Evolutionary conservation across 2,329 filamentous ascomycete genomes (phyloP).

Genomic region (Emmonsiellopsis sp.): DNA sequence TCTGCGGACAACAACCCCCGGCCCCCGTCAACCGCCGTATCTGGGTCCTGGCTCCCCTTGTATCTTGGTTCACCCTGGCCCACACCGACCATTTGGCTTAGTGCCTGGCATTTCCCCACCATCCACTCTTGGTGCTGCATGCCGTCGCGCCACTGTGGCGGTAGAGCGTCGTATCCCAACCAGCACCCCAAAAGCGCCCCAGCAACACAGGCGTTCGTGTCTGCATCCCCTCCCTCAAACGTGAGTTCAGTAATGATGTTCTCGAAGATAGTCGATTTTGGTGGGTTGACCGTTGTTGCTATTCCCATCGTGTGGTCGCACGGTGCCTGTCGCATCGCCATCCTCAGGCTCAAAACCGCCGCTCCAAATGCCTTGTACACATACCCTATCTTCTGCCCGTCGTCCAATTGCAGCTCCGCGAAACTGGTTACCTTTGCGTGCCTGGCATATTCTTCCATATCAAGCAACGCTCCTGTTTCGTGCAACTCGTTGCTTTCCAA

Average conservation of each 20-base stretch:
- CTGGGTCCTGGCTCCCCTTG: conserved; percentile 8
- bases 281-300: conserved; percentile 5
- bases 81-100: conserved; percentile 6
- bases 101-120: conserved; percentile 8
- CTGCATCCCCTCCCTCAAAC: conserved; percentile 46
- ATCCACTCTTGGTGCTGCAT: conserved; percentile 21
- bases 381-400: conserved; percentile 41
- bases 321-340: conserved; percentile 31
- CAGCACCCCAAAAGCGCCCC: conserved; percentile 43
- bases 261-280: conserved; percentile 32
- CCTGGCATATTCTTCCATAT: conserved; percentile 34
- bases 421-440: conserved; percentile 32
- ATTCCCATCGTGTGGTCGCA: conserved; percentile 5
- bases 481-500: conserved; percentile 4
- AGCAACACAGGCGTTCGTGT: conserved; percentile 47
- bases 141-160: conserved; percentile 43
- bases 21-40: conserved; percentile 10
- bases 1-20: conserved; percentile 10
- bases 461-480: conserved; percentile 22
- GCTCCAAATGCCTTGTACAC: conserved; percentile 47
- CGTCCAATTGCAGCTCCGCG: conserved; percentile 38
- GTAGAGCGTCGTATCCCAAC: conserved; percentile 39
- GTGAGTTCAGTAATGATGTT: conserved; percentile 40
- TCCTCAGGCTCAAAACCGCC: conserved; percentile 37
- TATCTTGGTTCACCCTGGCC: neutral